phyloP scores from a whole-genome alignment of 768 basidiomycete species.

The Mrakia blollopis region DNA sequence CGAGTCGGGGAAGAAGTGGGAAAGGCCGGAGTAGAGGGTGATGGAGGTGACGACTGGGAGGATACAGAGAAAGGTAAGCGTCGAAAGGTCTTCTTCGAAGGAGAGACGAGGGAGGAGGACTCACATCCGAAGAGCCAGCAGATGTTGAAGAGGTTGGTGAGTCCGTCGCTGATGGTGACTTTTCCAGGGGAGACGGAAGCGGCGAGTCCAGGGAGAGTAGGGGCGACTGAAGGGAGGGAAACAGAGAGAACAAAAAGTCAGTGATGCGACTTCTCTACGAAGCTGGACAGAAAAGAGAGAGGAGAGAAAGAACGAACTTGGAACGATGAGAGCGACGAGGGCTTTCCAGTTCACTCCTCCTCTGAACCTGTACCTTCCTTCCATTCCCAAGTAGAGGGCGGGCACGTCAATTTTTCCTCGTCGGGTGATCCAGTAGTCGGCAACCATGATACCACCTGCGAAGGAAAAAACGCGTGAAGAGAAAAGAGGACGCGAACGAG shows the following conservation, averaged over 20 bases:
- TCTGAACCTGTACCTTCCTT: constrained; percentile 72
- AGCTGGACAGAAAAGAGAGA: constrained; percentile 36
- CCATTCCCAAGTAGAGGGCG: constrained; percentile 67
- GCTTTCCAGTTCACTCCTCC: constrained; percentile 80
- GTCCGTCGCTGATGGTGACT: constrained; percentile 58
- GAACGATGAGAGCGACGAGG: constrained; percentile 57
- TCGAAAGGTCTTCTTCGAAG: constrained; percentile 28
- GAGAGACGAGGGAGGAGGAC: constrained; percentile 37
- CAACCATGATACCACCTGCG: too few relatives aligned
- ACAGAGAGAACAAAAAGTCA: neutral
- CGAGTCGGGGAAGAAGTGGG: constrained; percentile 46
- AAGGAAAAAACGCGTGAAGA: too few relatives aligned
- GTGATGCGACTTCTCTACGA: neutral
- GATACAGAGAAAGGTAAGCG: constrained; percentile 33
- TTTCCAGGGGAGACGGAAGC: constrained; percentile 61
- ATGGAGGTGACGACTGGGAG: constrained; percentile 42
- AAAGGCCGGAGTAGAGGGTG: constrained; percentile 36
- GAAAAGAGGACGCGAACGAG: too few relatives aligned
- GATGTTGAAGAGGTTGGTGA: constrained; percentile 59
- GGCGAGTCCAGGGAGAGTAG: constrained; percentile 64
- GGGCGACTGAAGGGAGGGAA: neutral
- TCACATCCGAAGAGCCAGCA: constrained; percentile 53
- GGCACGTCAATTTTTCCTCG: constrained; percentile 68
- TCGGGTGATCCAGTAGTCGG: constrained; percentile 52
- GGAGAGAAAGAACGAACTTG: constrained; percentile 41